Base-by-base conservation (phyloP, 768 basidiomycete species). In the Pleurotus platypus region DNA sequence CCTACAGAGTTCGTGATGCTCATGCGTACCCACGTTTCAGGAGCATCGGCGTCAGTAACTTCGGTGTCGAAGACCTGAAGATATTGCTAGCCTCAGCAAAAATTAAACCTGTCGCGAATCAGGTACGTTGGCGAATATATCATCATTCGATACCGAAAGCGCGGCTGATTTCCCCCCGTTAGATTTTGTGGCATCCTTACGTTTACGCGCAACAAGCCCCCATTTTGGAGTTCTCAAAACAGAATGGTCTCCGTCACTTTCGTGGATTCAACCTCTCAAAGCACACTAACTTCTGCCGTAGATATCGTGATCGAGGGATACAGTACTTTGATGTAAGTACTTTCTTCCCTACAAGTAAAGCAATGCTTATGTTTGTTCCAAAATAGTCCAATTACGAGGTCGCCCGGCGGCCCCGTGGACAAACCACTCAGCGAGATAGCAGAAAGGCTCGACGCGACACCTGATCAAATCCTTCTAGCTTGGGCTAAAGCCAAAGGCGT, bases 11-110 rank as follows among this genome's bases (percentile, higher is more conserved):
- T 27, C 27, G 4, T 27, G 27, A 27, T 1, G 27, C 27, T 27
- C 1, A 27, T 27, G 4, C 27, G 11, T 1, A 5, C 27, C 27
- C 27, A 27, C 5, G 27, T 22, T 62, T 3, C 60, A 86, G 84
- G 81, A 85, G 81, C 66, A 87, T 89, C 55, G 87, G 87, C 16
- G 84, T 89, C 40, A 85, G 83, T 70, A 90, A 90, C 72, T 89
- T 87, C 63, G 72, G 72, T 11, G 75, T 83, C 11, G 56, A 72
- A 1, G 77, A 90, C 26, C 76, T 89, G 18, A 66, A 79, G 46
- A 73, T 75, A 16, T 70, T 89, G 18, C 69, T 89, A 12, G 73
- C 70, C 15, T 78, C 78, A 1, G 84, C 84, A 6, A 83, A 86
- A 64, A 69, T 86, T 61, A 80, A 78, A 61, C 88, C 87, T 0